Base-by-base conservation (phyloP, 139 green algal genomes). In the Eudorina sp. region DNA sequence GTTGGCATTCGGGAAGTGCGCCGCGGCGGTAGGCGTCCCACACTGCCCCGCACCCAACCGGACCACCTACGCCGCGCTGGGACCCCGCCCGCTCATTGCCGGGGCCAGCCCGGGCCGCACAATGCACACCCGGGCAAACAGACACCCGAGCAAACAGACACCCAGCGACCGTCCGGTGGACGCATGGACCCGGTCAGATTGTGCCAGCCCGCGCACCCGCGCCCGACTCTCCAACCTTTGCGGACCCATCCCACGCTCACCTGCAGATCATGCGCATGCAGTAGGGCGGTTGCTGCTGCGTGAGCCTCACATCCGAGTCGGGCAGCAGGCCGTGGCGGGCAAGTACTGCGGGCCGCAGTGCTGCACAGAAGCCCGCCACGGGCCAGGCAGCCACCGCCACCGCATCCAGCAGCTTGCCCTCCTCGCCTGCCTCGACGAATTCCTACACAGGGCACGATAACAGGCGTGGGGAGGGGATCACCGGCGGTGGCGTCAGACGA, bases 331-430 rank as follows among this genome's bases (percentile, higher is more conserved):
- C 66, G 62, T 78, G 45, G 14, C 80, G 80, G 27, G 48, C 7
- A 64, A 88, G 82, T 45, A 68, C 46, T 4, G 46, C 21, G 4
- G 66, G 64, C 34, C 21, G 34, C 45, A 88, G 23, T 34, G 66
- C 46, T 0, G 53, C 31, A 46, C 46, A 79, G 82, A 88, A 80
- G 34, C 82, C 82, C 45, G 66, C 62, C 82, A 88, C 40, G 19
- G 82, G 82, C 64, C 82, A 79, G 23, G 64, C 46, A 0, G 64
- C 64, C 82, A 88, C 66, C 29, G 60, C 80, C 64, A 70, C 8
- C 34, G 82, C 82, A 16, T 88, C 82, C 8, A 88, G 66, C 64
- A 88, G 66, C 43, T 88, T 68, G 46, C 82, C 82, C 82, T 88
- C 82, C 45, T 88, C 64, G 64, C 82, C 82, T 16, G 62, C 82